Conservation (phyloP, 208 protist species). For the Leishmania arabica region DNA sequence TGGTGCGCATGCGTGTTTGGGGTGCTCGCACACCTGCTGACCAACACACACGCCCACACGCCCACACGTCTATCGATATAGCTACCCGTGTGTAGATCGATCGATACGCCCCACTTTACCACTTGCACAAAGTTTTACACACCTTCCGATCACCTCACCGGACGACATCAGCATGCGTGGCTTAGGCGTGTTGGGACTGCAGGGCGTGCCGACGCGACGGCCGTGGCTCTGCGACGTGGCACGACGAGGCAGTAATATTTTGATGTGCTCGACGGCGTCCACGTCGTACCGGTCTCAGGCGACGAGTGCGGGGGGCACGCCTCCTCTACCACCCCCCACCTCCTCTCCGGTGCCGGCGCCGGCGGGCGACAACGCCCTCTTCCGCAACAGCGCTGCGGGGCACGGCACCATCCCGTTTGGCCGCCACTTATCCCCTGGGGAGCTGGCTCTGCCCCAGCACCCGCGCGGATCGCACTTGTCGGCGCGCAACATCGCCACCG, state of each 20-base stretch:
- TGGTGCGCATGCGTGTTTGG: background rate
- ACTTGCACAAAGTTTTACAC: background rate
- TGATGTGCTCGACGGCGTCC: background rate
- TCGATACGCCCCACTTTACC: background rate
- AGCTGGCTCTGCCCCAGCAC: slow-evolving; percentile 68
- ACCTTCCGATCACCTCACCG: background rate
- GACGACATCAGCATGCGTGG: background rate
- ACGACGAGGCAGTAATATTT: background rate
- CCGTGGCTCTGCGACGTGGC: background rate
- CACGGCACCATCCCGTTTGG: slow-evolving; percentile 24
- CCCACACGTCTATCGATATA: too few species aligned
- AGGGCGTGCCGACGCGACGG: background rate
- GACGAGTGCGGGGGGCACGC: slow-evolving; percentile 9
- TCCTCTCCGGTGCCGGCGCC: slow-evolving; percentile 23
- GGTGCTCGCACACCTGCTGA: background rate
- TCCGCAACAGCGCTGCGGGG: slow-evolving; percentile 25
- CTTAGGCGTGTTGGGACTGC: background rate
- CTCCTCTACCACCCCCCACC: slow-evolving; percentile 3
- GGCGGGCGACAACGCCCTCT: slow-evolving; percentile 3
- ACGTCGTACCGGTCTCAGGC: slow-evolving; percentile 14
- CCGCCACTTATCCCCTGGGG: slow-evolving; percentile 43
- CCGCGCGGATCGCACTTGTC: slow-evolving; percentile 83
- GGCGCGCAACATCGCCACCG: slow-evolving; percentile 85
- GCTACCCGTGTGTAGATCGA: background rate
- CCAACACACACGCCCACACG: background rate